Evolutionary conservation across 2,329 filamentous ascomycete genomes (phyloP).

Genomic region (Rhynchosporium graminicola): DNA sequence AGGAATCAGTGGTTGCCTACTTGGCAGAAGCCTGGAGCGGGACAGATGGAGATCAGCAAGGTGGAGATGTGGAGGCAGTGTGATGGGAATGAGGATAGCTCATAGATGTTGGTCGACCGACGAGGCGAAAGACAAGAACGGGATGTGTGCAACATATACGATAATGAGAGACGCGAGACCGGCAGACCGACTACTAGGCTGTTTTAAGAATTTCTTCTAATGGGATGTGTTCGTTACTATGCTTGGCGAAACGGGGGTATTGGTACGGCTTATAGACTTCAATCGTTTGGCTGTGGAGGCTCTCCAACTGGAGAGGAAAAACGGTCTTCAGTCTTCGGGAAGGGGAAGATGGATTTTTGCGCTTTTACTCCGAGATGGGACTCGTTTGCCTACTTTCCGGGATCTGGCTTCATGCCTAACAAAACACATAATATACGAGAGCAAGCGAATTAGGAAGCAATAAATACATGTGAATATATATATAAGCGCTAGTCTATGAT

Average conservation of each 20-base stretch:
- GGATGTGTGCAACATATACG: conserved; percentile 12
- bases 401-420: too few species aligned
- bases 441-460: too few species aligned
- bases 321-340: too few species aligned
- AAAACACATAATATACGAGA: too few species aligned
- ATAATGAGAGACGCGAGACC: not conserved
- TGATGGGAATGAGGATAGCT: conserved; percentile 53
- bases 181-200: not conserved
- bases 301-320: too few species aligned
- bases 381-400: too few species aligned
- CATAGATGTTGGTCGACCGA: not conserved
- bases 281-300: too few species aligned
- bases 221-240: conserved; percentile 4
- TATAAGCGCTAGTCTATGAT: too few species aligned
- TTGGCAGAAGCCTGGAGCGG: conserved; percentile 60
- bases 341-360: too few species aligned
- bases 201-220: not conserved
- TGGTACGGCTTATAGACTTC: conserved; percentile 16
- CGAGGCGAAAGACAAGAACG: not conserved
- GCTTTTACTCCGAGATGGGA: too few species aligned
- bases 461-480: too few species aligned
- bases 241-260: conserved; percentile 11
- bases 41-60: conserved; percentile 67
- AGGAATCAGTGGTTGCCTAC: conserved; percentile 67
- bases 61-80: conserved; percentile 73